A percentile compares a stretch with the other conserved stretches of the same genome.
phyloP scores from a whole-genome alignment of 805 yeast species.

The Lachancea waltii region DNA sequence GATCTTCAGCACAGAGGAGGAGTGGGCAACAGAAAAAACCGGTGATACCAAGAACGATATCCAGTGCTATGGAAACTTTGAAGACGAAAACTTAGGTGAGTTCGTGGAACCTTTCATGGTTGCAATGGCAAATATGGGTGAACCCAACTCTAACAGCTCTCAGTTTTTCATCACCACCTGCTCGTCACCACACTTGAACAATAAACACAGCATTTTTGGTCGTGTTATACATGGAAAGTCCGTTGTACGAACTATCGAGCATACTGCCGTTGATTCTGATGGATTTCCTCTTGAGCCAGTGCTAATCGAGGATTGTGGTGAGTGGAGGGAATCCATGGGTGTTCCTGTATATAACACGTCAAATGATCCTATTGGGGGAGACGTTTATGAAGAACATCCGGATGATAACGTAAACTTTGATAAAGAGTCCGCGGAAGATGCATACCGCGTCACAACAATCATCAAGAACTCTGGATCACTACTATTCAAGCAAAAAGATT shows the following conservation, averaged over 20 bases:
- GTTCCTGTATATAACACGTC: conserved; percentile 61
- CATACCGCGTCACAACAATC: conserved; percentile 43
- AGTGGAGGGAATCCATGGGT: conserved; percentile 47
- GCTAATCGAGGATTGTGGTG: conserved; percentile 52
- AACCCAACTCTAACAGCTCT: conserved; percentile 44
- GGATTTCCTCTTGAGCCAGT: conserved; percentile 40
- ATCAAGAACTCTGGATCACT: conserved; percentile 66
- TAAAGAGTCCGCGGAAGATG: conserved; percentile 47
- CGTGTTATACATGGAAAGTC: conserved; percentile 60
- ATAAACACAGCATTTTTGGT: conserved; percentile 77
- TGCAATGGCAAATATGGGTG: conserved; percentile 60
- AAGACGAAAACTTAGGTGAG: conserved; percentile 50
- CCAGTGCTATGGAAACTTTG: conserved; percentile 37
- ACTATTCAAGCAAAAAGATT: conserved; percentile 48
- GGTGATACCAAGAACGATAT: conserved; percentile 13
- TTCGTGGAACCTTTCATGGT: conserved; percentile 41
- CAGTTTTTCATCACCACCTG: conserved; percentile 69
- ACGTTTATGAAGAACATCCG: conserved; percentile 68
- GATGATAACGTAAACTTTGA: conserved; percentile 61
- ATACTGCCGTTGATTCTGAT: conserved; percentile 39
- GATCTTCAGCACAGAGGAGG: conserved; percentile 29
- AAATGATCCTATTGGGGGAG: conserved; percentile 57
- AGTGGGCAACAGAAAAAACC: conserved; percentile 6
- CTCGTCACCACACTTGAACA: conserved; percentile 66
- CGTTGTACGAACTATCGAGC: conserved; percentile 60